Percentiles rank a stretch among this genome's conserved stretches.
Conservation (phyloP, 768 basidiomycete species). For the Terana coerulea region DNA sequence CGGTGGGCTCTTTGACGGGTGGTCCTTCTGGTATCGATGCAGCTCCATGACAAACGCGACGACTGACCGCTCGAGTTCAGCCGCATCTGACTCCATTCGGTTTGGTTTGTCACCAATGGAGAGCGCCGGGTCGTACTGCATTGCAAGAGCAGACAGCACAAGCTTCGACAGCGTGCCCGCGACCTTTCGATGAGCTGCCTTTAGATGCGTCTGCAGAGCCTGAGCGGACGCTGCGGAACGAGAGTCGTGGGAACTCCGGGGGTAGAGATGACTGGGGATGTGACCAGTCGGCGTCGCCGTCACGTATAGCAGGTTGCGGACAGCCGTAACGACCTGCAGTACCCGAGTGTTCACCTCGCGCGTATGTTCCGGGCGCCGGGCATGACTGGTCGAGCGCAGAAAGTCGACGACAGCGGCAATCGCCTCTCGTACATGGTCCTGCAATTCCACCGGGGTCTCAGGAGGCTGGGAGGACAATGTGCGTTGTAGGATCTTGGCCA, state of each 20-base stretch:
- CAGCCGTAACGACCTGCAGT: slow-evolving; percentile 58
- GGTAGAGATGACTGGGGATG: slow-evolving; percentile 52
- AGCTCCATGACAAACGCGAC: slow-evolving; percentile 66
- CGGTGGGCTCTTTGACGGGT: slow-evolving; percentile 3
- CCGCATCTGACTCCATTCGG: slow-evolving; percentile 72
- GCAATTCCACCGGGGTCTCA: slow-evolving; percentile 58
- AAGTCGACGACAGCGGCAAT: slow-evolving; percentile 63
- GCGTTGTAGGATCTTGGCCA: slow-evolving; percentile 64
- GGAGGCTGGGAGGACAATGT: slow-evolving; percentile 54
- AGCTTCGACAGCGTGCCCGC: slow-evolving; percentile 87
- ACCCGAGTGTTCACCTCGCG: slow-evolving; percentile 61
- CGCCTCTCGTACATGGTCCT: slow-evolving; percentile 50
- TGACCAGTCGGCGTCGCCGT: slow-evolving; percentile 42
- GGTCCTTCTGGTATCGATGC: slow-evolving; percentile 44
- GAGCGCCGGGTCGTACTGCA: slow-evolving; percentile 74
- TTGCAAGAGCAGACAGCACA: slow-evolving; percentile 86
- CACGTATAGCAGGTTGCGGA: slow-evolving; percentile 67
- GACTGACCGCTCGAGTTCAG: slow-evolving; percentile 71
- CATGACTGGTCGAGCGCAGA: slow-evolving; percentile 42
- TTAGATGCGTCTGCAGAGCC: slow-evolving; percentile 50
- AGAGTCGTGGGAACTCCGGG: slow-evolving; percentile 44
- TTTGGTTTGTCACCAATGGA: slow-evolving; percentile 47
- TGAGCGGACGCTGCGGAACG: slow-evolving; percentile 38
- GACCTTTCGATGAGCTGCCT: slow-evolving; percentile 80
- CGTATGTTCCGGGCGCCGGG: slow-evolving; percentile 52